Evolutionary conservation across 2,329 filamentous ascomycete species (phyloP).

Genomic region (Metarhizium rileyi): DNA sequence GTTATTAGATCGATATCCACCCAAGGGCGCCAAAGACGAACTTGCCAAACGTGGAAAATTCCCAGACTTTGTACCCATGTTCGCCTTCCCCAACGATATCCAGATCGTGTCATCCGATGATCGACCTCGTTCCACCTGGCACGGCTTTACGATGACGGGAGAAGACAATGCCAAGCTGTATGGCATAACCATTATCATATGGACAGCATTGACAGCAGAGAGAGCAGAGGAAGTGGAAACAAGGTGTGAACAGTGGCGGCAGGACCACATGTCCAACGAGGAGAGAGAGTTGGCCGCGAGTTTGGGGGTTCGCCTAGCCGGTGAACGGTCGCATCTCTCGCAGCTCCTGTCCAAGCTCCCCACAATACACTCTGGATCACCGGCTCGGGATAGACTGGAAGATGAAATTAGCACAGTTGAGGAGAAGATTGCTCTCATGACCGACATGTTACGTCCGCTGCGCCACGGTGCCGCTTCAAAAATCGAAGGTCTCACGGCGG

Average conservation of each 20-base stretch:
- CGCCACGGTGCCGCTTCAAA: slow-evolving; percentile 92
- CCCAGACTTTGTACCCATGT: slow-evolving; percentile 98
- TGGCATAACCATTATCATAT: slow-evolving; percentile 83
- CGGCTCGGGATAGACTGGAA: slow-evolving; percentile 73
- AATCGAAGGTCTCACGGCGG: slow-evolving; percentile 91
- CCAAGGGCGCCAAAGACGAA: slow-evolving; percentile 73
- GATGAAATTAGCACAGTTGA: slow-evolving; percentile 93
- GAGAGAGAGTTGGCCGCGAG: slow-evolving; percentile 89
- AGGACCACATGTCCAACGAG: slow-evolving; percentile 77
- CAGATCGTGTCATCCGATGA: slow-evolving; percentile 94
- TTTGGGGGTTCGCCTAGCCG: slow-evolving; percentile 76
- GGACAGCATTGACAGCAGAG: slow-evolving; percentile 75
- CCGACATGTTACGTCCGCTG: slow-evolving; percentile 84
- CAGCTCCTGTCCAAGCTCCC: slow-evolving; percentile 78
- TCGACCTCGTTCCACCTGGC: slow-evolving; percentile 91
- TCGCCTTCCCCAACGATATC: slow-evolving; percentile 96
- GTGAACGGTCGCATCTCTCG: slow-evolving; percentile 82
- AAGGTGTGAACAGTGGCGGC: slow-evolving; percentile 77
- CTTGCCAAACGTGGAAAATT: slow-evolving; percentile 72
- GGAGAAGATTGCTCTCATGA: slow-evolving; percentile 96
- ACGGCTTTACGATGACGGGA: slow-evolving; percentile 96
- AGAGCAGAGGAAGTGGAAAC: slow-evolving; percentile 77
- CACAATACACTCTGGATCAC: slow-evolving; percentile 67
- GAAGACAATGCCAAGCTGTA: slow-evolving; percentile 88
- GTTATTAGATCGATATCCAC: slow-evolving; percentile 88